Evolutionary conservation across 1,284 basidiomycete genomes (phyloP).

Genomic region (Leccinum proliferum): DNA sequence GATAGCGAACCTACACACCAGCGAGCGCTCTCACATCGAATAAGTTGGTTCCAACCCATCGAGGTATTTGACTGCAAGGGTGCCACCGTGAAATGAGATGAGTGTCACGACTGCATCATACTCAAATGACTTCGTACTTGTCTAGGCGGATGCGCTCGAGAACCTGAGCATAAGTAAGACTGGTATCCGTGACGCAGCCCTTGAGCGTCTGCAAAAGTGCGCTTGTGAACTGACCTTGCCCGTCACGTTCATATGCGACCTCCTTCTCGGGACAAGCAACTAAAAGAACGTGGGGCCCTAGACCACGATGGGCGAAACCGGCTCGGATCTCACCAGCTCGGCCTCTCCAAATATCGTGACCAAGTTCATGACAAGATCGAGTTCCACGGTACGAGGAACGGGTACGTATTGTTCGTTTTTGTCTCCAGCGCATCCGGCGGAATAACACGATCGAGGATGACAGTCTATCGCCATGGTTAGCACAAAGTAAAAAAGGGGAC

Average conservation of each 20-base stretch:
- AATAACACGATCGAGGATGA: constrained; percentile 61
- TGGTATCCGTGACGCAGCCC: neutral
- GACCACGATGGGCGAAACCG: constrained; percentile 38
- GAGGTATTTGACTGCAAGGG: constrained; percentile 13
- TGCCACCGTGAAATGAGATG: neutral
- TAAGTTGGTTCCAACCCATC: constrained; percentile 15
- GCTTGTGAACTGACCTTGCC: constrained; percentile 12
- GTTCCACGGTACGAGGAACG: constrained; percentile 35
- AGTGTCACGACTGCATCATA: neutral
- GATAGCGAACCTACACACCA: constrained; percentile 1
- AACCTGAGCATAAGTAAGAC: constrained; percentile 14
- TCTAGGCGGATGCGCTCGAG: constrained; percentile 1
- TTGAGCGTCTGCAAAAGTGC: constrained; percentile 14
- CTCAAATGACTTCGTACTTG: constrained; percentile 5
- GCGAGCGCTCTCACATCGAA: constrained; percentile 10
- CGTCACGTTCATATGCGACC: constrained; percentile 11
- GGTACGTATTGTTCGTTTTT: constrained; percentile 28
- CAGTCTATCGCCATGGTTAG: constrained; percentile 25
- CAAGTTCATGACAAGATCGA: constrained; percentile 46
- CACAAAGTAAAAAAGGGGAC: neutral
- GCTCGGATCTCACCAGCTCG: constrained; percentile 26
- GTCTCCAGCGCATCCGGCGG: constrained; percentile 33
- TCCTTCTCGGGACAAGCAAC: constrained; percentile 47
- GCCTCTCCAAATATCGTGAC: constrained; percentile 41
- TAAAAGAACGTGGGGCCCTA: constrained; percentile 43